Base-by-base conservation (phyloP, 352 stramenopile species). In the Phytophthora megakarya region DNA sequence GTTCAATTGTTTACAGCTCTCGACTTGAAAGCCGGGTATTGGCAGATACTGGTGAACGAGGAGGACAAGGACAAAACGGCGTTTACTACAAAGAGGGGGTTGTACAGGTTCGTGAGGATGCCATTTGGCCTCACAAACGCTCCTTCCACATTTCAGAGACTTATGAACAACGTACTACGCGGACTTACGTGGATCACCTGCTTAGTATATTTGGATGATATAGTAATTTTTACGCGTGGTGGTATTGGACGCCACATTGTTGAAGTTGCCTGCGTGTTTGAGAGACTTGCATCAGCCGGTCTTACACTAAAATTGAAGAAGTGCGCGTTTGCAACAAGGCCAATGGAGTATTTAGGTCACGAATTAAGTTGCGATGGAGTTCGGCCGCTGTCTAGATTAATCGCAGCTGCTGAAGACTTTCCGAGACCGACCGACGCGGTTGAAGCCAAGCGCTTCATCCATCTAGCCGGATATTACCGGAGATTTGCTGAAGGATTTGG, bases 111-210 rank as follows among this genome's bases (percentile, higher is more conserved):
- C 7, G 32, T 7, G 10, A 18, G 30, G 28, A 54, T 54, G n/a
- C 47, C 30, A 4, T 54, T 54, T n/a, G 47, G 30, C 0, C 18
- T 54, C 3, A 54, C 22, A 8, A 54, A 54, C 16, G 47, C 47
- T 5, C 47, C 47, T 15, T 5, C 3, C 6, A 43, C 28, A 11
- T 54, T 54, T n/a, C 47, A 32, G 13, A 4, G 30, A 21, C 7
- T n/a, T 7, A 25, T 44, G 30, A 54, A 54, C 19, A 18, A 18
- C 2, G 47, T 44, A 12, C 30, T 54, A 32, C 47, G 47, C 35
- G 47, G 42, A 54, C 18, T 44, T 0, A 54, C 30, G 2, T 54
- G 47, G 47, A 30, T 13, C 0, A 43, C 3, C 3, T 54, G 47
- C 19, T 5, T 54, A 7, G 47, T 54, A 1, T 44, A 54, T 16